Base-by-base conservation (phyloP, 768 basidiomycete species). In the Lanmaoa pseudosensibilis region DNA sequence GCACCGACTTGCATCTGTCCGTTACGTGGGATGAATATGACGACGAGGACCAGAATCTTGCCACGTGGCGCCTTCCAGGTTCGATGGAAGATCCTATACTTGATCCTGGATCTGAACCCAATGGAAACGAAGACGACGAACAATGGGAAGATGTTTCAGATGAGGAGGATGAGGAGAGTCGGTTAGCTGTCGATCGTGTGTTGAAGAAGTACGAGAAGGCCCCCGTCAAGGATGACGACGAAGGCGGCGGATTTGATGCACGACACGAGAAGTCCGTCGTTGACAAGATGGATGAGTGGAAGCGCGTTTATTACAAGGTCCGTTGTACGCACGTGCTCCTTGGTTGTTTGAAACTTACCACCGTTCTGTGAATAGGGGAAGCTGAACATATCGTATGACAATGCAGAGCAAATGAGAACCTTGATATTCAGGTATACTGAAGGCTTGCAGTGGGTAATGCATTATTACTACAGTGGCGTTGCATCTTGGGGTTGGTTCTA, bases 401-500 rank as follows among this genome's bases (percentile, higher is more conserved):
- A 88, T 63, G 80, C 84, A 6, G 77, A 87, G 59, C 78, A 83
- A 49, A 83, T 94, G 79, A 77, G 80, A 25, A 78, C 85, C 46
- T 76, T 99, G 52, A 79, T 83, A 13, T 94, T 80, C 67, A 82
- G 84, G 55, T 99, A 97, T 70, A 83, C 92, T 18, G 92, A 98
- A 69, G 97, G 97, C 1, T 74, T 99, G 58, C 97, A 99, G 68
- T 98, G 96, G 97, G 94, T 98, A 33, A 91, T 99, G 89, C 90
- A 94, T 68, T 99, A 99, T 72, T 99, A 99, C 71, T 98, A 98
- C 71, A 85, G 90, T 59, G 97, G 97, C 6, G 94, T 98, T 18
- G 90, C 94, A 6, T 95, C 93, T 16, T 99, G 97, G 97, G 83
- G 92, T 21, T 98, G 97, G 97, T 99, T 96, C 77, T 98, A 98